These are phyloP conservation scores for Phaeodactylum tricornutum DNA, from an alignment of 108 stramenopile species.

Conservation along the genomic window DNA sequence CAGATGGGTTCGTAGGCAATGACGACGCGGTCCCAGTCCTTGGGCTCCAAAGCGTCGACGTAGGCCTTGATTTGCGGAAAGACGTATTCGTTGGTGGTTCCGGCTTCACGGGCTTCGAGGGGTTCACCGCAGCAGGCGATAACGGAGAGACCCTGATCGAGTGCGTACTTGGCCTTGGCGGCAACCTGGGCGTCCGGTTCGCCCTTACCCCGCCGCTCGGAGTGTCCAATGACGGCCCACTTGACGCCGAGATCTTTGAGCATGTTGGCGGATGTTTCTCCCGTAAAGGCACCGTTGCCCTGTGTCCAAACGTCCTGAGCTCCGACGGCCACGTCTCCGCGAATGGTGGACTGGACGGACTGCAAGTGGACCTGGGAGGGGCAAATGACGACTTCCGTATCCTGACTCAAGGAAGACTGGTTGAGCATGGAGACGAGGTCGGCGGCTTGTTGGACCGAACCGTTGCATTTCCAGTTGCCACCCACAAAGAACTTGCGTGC, in stretches of 20 bases:
- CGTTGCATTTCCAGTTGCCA: slow-evolving; percentile 99
- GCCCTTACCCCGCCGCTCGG: slow-evolving; percentile 94
- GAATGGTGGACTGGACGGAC: slow-evolving; percentile 61
- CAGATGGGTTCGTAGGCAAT: slow-evolving; percentile 95
- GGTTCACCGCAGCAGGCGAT: slow-evolving; percentile 99
- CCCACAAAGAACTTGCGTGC: slow-evolving; percentile 96
- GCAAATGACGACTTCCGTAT: slow-evolving; percentile 95
- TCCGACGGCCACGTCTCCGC: slow-evolving; percentile 83
- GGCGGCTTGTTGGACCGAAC: slow-evolving; percentile 64
- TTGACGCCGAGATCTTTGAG: slow-evolving; percentile 88
- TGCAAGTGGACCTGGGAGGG: slow-evolving; percentile 90
- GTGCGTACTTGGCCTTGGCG: slow-evolving; percentile 90
- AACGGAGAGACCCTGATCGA: slow-evolving; percentile 83
- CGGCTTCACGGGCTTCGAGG: slow-evolving; percentile 88
- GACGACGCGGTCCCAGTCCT: slow-evolving; percentile 81
- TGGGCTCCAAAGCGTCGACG: slow-evolving; percentile 77
- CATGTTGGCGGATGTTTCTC: slow-evolving; percentile 97
- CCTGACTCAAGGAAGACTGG: slow-evolving; percentile 60
- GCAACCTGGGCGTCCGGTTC: slow-evolving; percentile 88
- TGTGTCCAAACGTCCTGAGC: slow-evolving; percentile 88
- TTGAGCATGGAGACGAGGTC: slow-evolving; percentile 88
- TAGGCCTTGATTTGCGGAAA: slow-evolving; percentile 95
- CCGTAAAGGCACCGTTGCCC: slow-evolving; percentile 94
- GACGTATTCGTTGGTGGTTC: slow-evolving; percentile 96
- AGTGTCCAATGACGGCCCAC: slow-evolving; percentile 94